Percentiles rank a stretch among this genome's conserved stretches.
These are phyloP conservation scores for Striga asiatica DNA, from an alignment of 257 asterid species.

Conservation along the genomic window DNA sequence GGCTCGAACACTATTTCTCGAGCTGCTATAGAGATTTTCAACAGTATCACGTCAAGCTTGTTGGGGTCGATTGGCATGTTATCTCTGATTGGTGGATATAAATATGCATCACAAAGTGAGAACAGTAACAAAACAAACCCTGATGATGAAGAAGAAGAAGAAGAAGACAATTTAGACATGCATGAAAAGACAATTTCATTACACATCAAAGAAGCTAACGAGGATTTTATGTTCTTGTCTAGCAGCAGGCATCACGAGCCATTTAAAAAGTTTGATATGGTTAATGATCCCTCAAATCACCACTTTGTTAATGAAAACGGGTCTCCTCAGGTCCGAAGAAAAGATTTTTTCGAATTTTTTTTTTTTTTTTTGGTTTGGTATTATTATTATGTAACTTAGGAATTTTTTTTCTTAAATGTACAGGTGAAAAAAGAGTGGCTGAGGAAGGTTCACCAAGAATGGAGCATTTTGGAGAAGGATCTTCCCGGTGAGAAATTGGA, in stretches of 20 bases:
- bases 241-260: constrained; percentile 26
- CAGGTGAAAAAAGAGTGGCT: constrained; percentile 71
- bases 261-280: constrained; percentile 73
- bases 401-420: constrained; percentile 14
- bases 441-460: constrained; percentile 80
- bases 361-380: not conserved
- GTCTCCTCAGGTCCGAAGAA: constrained; percentile 49
- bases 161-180: constrained; percentile 18
- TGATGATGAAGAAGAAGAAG: constrained; percentile 25
- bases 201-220: constrained; percentile 24
- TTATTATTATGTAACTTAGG: not conserved
- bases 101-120: constrained; percentile 26
- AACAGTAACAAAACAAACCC: constrained; percentile 12
- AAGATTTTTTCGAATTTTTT: not conserved
- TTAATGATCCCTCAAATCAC: constrained; percentile 70
- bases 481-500: constrained; percentile 74
- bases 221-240: constrained; percentile 21
- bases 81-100: constrained; percentile 37
- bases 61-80: constrained; percentile 20
- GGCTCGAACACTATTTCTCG: constrained; percentile 45
- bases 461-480: constrained; percentile 75
- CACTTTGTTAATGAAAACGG: constrained; percentile 52
- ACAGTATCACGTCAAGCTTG: constrained; percentile 45
- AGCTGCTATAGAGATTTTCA: constrained; percentile 43
- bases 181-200: constrained; percentile 19